A percentile compares a stretch with the other conserved stretches of the same genome.
These are phyloP conservation scores for Dryadomyces sulphureus DNA, from an alignment of 2,329 filamentous ascomycete species.

Conservation along the genomic window DNA sequence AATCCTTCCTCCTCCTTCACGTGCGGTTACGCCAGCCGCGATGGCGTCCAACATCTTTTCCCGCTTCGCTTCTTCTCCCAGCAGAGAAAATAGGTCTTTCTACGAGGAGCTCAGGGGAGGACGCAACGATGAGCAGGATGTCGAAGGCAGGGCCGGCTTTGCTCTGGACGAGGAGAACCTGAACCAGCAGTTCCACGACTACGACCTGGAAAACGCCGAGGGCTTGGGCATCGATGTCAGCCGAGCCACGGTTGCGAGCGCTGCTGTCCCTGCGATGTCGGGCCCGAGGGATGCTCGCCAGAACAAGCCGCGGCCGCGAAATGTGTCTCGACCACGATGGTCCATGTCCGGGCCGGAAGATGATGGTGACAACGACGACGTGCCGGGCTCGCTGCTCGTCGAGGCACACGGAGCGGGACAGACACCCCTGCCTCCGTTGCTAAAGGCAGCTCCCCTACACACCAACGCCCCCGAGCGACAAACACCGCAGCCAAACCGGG, in stretches of 20 bases:
- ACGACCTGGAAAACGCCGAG: slow-evolving; percentile 29
- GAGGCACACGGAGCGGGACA: slow-evolving; percentile 22
- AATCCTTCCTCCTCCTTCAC: background rate
- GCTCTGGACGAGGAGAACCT: slow-evolving; percentile 39
- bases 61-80: slow-evolving; percentile 21
- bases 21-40: background rate
- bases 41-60: slow-evolving; percentile 36
- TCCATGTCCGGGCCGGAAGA: slow-evolving; percentile 24
- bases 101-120: slow-evolving; percentile 33
- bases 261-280: background rate
- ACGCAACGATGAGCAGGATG: slow-evolving; percentile 20
- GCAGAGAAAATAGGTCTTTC: slow-evolving; percentile 26
- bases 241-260: slow-evolving; percentile 21
- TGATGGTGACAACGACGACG: slow-evolving; percentile 44
- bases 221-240: slow-evolving; percentile 30
- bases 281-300: background rate
- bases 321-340: slow-evolving; percentile 7
- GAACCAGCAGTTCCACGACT: slow-evolving; percentile 33
- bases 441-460: slow-evolving; percentile 13
- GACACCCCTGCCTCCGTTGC: slow-evolving; percentile 7
- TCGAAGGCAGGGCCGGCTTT: slow-evolving; percentile 26
- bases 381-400: slow-evolving; percentile 47
- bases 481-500: slow-evolving; percentile 6
- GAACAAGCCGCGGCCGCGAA: background rate
- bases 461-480: slow-evolving; percentile 3